Evolutionary conservation across 139 green algal species (phyloP).

Genomic region (Picochlorum sp.): DNA sequence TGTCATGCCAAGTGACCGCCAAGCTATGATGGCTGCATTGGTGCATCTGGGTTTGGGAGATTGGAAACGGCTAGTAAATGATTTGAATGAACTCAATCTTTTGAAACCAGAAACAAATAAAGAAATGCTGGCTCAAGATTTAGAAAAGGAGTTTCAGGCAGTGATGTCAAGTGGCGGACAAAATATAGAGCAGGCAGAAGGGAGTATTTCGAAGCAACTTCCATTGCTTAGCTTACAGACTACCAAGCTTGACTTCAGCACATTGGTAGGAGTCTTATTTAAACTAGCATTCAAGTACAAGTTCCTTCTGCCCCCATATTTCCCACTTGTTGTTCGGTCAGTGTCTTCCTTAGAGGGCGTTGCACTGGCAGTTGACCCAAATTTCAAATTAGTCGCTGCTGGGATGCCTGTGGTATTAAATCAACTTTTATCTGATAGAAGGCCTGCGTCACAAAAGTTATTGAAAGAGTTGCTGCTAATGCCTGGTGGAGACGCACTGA

Average conservation of each 20-base stretch:
- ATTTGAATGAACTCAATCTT: slow-evolving; percentile 89
- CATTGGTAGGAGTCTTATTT: slow-evolving; percentile 86
- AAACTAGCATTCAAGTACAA: slow-evolving; percentile 85
- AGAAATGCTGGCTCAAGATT: slow-evolving; percentile 60
- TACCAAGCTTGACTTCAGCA: slow-evolving; percentile 85
- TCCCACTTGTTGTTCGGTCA: slow-evolving; percentile 87
- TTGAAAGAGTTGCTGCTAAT: slow-evolving; percentile 27
- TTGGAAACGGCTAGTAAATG: slow-evolving; percentile 68
- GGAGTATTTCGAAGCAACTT: slow-evolving; percentile 5
- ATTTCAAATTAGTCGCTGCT: slow-evolving; percentile 78
- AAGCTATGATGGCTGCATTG: slow-evolving; percentile 91
- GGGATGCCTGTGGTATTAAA: slow-evolving; percentile 34
- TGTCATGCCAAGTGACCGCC: slow-evolving; percentile 29
- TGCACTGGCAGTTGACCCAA: slow-evolving; percentile 41
- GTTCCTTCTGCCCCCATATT: slow-evolving; percentile 83
- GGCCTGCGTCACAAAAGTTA: slow-evolving; percentile 20
- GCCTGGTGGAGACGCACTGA: slow-evolving; percentile 10
- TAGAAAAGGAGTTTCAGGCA: slow-evolving; percentile 23
- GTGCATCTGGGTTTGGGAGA: slow-evolving; percentile 91
- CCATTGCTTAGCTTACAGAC: slow-evolving; percentile 27
- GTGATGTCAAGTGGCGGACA: slow-evolving; percentile 7
- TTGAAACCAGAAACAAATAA: slow-evolving; percentile 76
- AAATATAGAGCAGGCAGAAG: too few relatives aligned
- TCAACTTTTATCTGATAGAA: slow-evolving; percentile 28
- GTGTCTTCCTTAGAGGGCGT: slow-evolving; percentile 90